A percentile compares a stretch with the other conserved stretches of the same genome.
These are phyloP conservation scores for Phaeotremella fagi DNA, from an alignment of 768 basidiomycete species.

Conservation along the genomic window DNA sequence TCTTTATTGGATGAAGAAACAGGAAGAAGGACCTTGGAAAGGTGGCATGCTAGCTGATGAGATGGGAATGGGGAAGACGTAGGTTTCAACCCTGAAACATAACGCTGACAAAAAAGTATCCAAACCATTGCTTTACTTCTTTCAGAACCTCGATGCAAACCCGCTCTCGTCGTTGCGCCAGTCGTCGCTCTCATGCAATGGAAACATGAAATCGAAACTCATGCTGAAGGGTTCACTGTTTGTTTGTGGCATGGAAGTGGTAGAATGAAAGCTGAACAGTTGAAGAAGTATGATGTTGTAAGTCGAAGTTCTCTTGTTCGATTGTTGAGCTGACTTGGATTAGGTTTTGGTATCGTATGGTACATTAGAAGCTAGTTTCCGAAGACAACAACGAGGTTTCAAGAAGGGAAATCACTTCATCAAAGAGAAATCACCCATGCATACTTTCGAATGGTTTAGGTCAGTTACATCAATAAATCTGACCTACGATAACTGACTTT, in stretches of 20 bases:
- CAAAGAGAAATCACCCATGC: constrained; percentile 81
- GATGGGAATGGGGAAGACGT: constrained; percentile 60
- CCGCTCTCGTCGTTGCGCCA: constrained; percentile 82
- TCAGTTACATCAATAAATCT: constrained; percentile 35
- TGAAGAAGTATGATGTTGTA: constrained; percentile 84
- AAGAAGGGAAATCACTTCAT: constrained; percentile 76
- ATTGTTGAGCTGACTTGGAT: background rate
- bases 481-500: background rate
- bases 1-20: constrained; percentile 90
- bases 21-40: constrained; percentile 78
- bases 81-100: too few species aligned
- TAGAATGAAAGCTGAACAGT: constrained; percentile 64
- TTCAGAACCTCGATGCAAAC: constrained; percentile 63
- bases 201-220: constrained; percentile 84
- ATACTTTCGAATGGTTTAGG: constrained; percentile 77
- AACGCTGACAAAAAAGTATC: too few species aligned
- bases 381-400: constrained; percentile 88
- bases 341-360: constrained; percentile 60
- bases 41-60: constrained; percentile 80
- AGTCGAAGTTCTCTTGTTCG: constrained; percentile 54
- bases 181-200: constrained; percentile 68
- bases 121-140: constrained; percentile 89
- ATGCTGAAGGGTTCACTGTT: constrained; percentile 74
- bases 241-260: constrained; percentile 87
- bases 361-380: constrained; percentile 83